These are phyloP conservation scores for Plenodomus lindquistii DNA, from an alignment of 2,329 filamentous ascomycete genomes.

Conservation along the genomic window DNA sequence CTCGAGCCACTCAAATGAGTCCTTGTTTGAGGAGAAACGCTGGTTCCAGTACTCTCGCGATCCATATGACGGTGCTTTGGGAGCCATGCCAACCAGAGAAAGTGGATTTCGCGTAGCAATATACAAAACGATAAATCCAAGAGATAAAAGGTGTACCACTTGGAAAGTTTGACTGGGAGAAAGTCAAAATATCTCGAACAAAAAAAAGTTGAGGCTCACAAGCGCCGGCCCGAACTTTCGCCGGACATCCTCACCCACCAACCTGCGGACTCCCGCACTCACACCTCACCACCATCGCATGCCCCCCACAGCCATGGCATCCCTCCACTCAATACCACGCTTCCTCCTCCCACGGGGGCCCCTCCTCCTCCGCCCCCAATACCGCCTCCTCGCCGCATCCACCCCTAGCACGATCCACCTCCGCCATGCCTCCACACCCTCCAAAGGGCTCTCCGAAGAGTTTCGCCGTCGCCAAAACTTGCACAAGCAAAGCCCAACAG, in stretches of 20 bases:
- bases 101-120: neutral
- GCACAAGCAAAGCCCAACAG: slow-evolving; percentile 46
- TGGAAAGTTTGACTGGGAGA: neutral
- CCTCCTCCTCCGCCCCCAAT: slow-evolving; percentile 27
- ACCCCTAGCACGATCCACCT: slow-evolving; percentile 16
- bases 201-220: neutral
- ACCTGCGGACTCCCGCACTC: slow-evolving; percentile 22
- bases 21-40: slow-evolving; percentile 39
- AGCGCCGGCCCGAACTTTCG: slow-evolving; percentile 21
- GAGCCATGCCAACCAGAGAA: neutral
- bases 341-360: slow-evolving; percentile 37
- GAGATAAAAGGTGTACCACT: too few relatives aligned
- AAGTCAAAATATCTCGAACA: neutral
- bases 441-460: slow-evolving; percentile 36
- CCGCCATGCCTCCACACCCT: slow-evolving; percentile 39
- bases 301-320: slow-evolving; percentile 32
- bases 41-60: slow-evolving; percentile 43
- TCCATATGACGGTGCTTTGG: slow-evolving; percentile 36
- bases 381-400: slow-evolving; percentile 18
- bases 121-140: too few relatives aligned
- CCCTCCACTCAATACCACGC: slow-evolving; percentile 39
- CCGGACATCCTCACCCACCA: neutral
- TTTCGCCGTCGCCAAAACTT: slow-evolving; percentile 31
- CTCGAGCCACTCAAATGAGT: slow-evolving; percentile 46
- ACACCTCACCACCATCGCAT: slow-evolving; percentile 12